Percentiles rank a stretch among this genome's conserved stretches.
phyloP scores from a whole-genome alignment of 768 basidiomycete genomes.

The Mycena pura region DNA sequence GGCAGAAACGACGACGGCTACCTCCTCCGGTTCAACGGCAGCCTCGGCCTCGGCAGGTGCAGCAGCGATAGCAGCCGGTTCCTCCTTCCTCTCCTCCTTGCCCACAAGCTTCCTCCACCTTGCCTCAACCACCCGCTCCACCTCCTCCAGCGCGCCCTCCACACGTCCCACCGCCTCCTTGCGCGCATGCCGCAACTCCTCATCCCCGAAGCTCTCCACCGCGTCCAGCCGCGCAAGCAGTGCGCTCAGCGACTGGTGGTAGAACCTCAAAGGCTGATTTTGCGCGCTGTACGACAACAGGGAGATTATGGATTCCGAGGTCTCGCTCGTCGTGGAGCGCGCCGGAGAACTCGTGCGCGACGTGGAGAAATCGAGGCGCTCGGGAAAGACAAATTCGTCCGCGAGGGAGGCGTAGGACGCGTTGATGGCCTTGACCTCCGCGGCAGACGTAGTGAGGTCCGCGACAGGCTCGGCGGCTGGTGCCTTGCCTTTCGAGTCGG shows the following conservation, averaged over 20 bases:
- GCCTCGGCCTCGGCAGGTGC: not conserved
- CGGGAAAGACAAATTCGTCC: conserved; percentile 47
- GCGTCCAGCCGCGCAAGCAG: conserved; percentile 65
- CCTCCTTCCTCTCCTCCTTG: conserved; percentile 28
- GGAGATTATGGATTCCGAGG: conserved; percentile 32
- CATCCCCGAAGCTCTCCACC: conserved; percentile 66
- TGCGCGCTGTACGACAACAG: conserved; percentile 61
- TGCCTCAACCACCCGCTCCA: conserved; percentile 57
- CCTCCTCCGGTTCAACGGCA: not conserved
- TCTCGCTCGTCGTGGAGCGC: conserved; percentile 27
- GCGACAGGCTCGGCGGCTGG: conserved; percentile 30
- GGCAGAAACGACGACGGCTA: not conserved
- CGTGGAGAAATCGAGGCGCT: conserved; percentile 48
- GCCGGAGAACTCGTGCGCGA: conserved; percentile 37
- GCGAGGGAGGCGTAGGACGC: conserved; percentile 46
- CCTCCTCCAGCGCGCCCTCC: conserved; percentile 60
- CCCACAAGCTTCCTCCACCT: conserved; percentile 40
- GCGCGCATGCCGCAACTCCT: conserved; percentile 53
- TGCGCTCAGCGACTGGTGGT: conserved; percentile 64
- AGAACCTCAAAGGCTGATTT: conserved; percentile 67
- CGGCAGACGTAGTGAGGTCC: conserved; percentile 43
- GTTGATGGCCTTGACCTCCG: conserved; percentile 49
- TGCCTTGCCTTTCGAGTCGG: conserved; percentile 46
- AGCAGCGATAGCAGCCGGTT: conserved; percentile 13
- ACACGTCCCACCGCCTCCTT: conserved; percentile 62